Evolutionary conservation across 805 yeast genomes (phyloP).

Genomic region (Ogataea haglerorum): DNA sequence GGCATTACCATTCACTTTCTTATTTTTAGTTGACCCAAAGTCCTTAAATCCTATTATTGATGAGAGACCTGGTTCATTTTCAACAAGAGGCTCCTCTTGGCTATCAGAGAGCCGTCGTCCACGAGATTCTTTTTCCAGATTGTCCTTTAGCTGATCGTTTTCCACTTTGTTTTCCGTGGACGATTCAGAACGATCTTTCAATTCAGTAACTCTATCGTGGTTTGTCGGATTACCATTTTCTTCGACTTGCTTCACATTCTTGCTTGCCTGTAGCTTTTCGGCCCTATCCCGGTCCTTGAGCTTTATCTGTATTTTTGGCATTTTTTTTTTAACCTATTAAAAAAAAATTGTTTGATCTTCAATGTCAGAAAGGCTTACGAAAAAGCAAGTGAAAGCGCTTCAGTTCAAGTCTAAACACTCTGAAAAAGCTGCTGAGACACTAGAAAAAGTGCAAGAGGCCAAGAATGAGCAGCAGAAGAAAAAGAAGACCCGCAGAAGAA

Average conservation of each 20-base stretch:
- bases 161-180: not conserved
- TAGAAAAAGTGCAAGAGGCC: slow-evolving; percentile 27
- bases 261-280: slow-evolving; percentile 11
- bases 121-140: not conserved
- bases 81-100: slow-evolving; percentile 1
- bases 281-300: slow-evolving; percentile 10
- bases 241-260: too few relatives aligned
- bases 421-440: slow-evolving; percentile 35
- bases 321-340: slow-evolving; percentile 2
- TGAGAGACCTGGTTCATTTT: slow-evolving; percentile 3
- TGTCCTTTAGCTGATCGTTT: not conserved
- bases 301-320: slow-evolving; percentile 23
- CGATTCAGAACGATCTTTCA: not conserved
- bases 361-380: slow-evolving; percentile 44
- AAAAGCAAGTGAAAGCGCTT: slow-evolving; percentile 62
- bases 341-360: slow-evolving; percentile 5
- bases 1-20: slow-evolving; percentile 48
- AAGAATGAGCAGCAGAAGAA: slow-evolving; percentile 69
- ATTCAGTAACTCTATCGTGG: too few relatives aligned
- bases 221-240: too few relatives aligned
- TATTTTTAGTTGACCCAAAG: slow-evolving; percentile 54
- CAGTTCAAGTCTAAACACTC: slow-evolving; percentile 44
- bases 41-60: slow-evolving; percentile 55
- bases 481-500: slow-evolving; percentile 52
- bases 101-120: slow-evolving; percentile 2